Conservation (phyloP, 116 monocot genomes). For the Iris pallida region DNA sequence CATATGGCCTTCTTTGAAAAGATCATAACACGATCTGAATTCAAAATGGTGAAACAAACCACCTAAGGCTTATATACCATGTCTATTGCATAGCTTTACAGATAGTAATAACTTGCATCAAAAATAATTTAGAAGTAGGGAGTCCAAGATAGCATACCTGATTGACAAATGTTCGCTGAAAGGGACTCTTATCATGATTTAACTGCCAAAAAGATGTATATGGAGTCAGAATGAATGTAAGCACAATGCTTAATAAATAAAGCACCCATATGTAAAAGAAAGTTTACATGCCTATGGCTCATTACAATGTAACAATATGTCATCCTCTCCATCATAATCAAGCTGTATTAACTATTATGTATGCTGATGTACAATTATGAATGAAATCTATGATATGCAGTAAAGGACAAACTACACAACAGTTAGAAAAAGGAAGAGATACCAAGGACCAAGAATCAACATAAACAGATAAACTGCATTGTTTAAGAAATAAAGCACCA, state of each 20-base stretch:
- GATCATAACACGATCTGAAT: too few relatives aligned
- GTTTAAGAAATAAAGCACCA: too few relatives aligned
- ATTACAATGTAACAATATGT: background rate
- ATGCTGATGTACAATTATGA: background rate
- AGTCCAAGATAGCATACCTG: slow-evolving; percentile 44
- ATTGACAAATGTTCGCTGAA: slow-evolving; percentile 93
- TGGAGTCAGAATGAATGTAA: background rate
- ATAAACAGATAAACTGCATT: too few relatives aligned
- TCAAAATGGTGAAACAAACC: too few relatives aligned
- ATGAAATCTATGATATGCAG: background rate
- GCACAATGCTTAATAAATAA: background rate
- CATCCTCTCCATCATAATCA: too few relatives aligned
- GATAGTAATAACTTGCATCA: background rate
- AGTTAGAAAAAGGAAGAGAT: too few relatives aligned
- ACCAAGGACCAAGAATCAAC: too few relatives aligned
- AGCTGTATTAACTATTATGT: background rate
- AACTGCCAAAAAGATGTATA: slow-evolving; percentile 48
- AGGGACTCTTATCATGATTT: slow-evolving; percentile 96
- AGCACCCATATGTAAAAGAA: background rate
- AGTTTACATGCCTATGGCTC: background rate
- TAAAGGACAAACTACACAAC: too few relatives aligned
- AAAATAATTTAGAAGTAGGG: background rate
- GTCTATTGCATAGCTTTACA: background rate
- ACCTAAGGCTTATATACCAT: background rate
- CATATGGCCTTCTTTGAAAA: too few relatives aligned